These are phyloP conservation scores for Arabidopsis suecica DNA, from an alignment of 345 rosid genomes.

Conservation along the genomic window DNA sequence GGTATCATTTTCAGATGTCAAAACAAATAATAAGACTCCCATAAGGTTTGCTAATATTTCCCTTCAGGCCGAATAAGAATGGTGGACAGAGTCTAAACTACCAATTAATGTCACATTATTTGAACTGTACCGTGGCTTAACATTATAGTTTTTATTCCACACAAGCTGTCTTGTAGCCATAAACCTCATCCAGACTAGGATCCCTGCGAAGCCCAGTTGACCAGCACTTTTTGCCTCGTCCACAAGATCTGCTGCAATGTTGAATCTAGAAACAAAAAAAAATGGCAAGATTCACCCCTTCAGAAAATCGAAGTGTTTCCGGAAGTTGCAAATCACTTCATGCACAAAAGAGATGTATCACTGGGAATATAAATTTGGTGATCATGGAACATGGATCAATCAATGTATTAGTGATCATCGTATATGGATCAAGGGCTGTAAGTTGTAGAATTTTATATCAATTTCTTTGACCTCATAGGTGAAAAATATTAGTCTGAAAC, in stretches of 20 bases:
- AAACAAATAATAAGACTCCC: conserved; percentile 17
- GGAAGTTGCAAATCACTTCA: conserved; percentile 18
- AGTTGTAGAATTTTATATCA: neutral
- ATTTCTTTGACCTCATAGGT: neutral
- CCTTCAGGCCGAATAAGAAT: conserved; percentile 15
- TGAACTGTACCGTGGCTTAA: conserved; percentile 87
- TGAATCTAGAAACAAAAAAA: conserved; percentile 60
- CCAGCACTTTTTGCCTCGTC: conserved; percentile 81
- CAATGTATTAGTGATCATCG: neutral
- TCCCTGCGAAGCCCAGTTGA: conserved; percentile 80
- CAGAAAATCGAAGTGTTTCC: neutral
- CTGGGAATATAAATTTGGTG: conserved; percentile 2
- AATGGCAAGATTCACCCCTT: neutral
- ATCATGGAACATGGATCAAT: conserved; percentile 28
- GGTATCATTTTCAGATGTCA: conserved; percentile 13
- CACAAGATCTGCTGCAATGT: conserved; percentile 90
- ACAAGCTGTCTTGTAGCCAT: conserved; percentile 99
- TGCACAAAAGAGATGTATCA: conserved; percentile 22
- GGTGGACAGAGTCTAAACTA: conserved; percentile 8
- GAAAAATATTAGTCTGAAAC: conserved; percentile 14
- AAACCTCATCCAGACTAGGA: conserved; percentile 99
- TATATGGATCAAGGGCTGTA: conserved; percentile 1
- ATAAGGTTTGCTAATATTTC: conserved; percentile 10
- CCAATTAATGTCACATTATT: conserved; percentile 30
- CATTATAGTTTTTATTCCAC: conserved; percentile 99